Percentiles rank a stretch among this genome's conserved stretches.
Conservation (phyloP, 2,329 filamentous ascomycete genomes). For the Parascedosporium putredinis region DNA sequence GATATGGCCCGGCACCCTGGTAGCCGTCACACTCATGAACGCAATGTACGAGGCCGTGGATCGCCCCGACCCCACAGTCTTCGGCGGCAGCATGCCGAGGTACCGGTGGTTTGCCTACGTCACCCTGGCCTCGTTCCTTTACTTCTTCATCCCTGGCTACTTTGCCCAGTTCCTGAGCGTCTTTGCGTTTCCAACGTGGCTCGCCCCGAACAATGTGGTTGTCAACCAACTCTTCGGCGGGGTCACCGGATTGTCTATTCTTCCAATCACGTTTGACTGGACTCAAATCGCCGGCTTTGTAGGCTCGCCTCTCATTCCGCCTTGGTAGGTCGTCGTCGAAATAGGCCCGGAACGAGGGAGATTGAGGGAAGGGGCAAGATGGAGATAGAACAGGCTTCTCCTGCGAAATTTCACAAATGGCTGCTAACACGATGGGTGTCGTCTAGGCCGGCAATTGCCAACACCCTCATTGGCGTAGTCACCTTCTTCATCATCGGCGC, state of each 20-base stretch:
- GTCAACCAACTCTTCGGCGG: slow-evolving; percentile 68
- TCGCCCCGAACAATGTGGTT: slow-evolving; percentile 55
- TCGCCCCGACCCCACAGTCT: slow-evolving; percentile 35
- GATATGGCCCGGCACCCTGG: slow-evolving; percentile 64
- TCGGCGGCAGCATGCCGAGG: slow-evolving; percentile 56
- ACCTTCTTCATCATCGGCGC: slow-evolving; percentile 53
- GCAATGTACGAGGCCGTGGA: slow-evolving; percentile 58
- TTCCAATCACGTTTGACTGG: slow-evolving; percentile 71
- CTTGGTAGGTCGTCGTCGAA: slow-evolving; percentile 38
- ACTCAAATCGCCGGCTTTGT: slow-evolving; percentile 60
- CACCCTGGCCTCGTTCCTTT: slow-evolving; percentile 47
- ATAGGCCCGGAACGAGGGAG: no score
- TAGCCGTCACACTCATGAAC: slow-evolving; percentile 57
- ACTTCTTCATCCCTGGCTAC: slow-evolving; percentile 61
- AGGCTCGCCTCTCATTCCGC: slow-evolving; percentile 57
- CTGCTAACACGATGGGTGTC: not conserved
- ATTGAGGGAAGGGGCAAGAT: no score
- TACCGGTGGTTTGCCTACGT: slow-evolving; percentile 54
- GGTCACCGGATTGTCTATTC: slow-evolving; percentile 52
- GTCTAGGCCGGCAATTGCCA: slow-evolving; percentile 58
- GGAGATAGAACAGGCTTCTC: not conserved
- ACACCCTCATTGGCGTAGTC: slow-evolving; percentile 58
- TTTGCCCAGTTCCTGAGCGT: slow-evolving; percentile 59
- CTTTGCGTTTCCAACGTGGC: slow-evolving; percentile 64
- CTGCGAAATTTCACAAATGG: not conserved